These are phyloP conservation scores for Salix koriyanagi DNA, from an alignment of 345 rosid genomes.

Conservation along the genomic window DNA sequence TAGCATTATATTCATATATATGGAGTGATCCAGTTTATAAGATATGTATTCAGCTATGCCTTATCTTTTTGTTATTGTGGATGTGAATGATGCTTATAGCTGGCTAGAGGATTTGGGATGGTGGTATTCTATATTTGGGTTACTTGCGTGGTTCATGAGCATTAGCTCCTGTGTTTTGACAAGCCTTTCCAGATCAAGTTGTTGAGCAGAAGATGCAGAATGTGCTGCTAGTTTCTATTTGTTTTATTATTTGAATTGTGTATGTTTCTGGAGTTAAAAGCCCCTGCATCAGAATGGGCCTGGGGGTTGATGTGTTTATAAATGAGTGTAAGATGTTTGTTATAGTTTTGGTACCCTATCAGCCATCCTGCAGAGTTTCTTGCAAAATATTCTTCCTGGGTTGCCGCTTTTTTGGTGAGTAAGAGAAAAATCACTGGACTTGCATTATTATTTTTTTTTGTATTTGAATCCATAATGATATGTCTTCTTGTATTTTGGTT, in stretches of 20 bases:
- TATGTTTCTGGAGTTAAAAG: conserved; percentile 43
- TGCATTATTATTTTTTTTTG: conserved; percentile 15
- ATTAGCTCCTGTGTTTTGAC: conserved; percentile 25
- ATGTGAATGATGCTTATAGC: conserved; percentile 19
- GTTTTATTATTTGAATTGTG: conserved; percentile 31
- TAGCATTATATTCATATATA: neutral
- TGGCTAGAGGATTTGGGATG: conserved; percentile 27
- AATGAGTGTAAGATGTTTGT: conserved; percentile 50
- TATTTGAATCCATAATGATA: conserved; percentile 6
- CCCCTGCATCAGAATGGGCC: conserved; percentile 56
- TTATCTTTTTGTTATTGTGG: neutral
- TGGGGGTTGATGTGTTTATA: conserved; percentile 53
- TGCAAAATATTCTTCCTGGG: conserved; percentile 57
- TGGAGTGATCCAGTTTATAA: neutral
- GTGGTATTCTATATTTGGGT: conserved; percentile 7
- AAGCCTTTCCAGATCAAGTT: conserved; percentile 31
- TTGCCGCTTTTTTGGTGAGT: conserved; percentile 66
- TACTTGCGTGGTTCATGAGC: conserved; percentile 32
- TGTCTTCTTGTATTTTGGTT: conserved; percentile 6
- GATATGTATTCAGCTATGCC: neutral
- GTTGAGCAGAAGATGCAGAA: conserved; percentile 28
- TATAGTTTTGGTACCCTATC: conserved; percentile 56
- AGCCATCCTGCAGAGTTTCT: conserved; percentile 67
- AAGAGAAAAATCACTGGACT: conserved; percentile 49
- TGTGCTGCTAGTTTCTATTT: conserved; percentile 24